Percentiles rank a stretch among this genome's conserved stretches.
These are phyloP conservation scores for Galium porrigens DNA, from an alignment of 305 asterid species.

Conservation along the genomic window DNA sequence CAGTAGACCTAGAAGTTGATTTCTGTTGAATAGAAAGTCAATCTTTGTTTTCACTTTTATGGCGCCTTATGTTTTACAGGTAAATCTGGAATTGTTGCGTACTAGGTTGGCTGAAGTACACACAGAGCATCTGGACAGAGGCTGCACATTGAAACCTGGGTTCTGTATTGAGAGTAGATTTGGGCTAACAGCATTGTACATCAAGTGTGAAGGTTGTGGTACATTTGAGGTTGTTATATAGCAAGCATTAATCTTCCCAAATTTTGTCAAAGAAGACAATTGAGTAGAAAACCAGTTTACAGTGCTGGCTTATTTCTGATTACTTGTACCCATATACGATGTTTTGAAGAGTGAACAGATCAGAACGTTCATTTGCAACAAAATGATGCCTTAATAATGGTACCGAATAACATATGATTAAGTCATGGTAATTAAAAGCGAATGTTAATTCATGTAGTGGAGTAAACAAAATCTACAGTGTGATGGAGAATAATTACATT, in stretches of 20 bases:
- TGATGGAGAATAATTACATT: neutral
- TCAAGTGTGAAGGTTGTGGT: slow-evolving; percentile 53
- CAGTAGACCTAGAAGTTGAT: neutral
- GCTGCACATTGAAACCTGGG: slow-evolving; percentile 61
- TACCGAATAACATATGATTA: neutral
- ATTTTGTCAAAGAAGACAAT: neutral
- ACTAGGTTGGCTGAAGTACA: slow-evolving; percentile 69
- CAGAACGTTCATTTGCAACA: neutral
- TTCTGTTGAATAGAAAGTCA: neutral
- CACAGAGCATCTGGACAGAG: slow-evolving; percentile 60
- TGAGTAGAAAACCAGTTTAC: too few species aligned
- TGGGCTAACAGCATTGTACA: slow-evolving; percentile 55
- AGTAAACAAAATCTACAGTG: neutral
- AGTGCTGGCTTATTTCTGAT: neutral
- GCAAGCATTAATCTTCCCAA: neutral
- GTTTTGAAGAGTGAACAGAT: too few species aligned
- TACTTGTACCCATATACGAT: neutral
- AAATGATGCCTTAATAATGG: neutral
- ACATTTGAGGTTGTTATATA: slow-evolving; percentile 59
- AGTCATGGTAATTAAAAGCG: too few species aligned
- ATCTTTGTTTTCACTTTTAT: too few species aligned
- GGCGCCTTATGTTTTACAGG: slow-evolving; percentile 22
- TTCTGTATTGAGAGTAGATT: slow-evolving; percentile 56
- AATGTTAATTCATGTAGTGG: neutral
- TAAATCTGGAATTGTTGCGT: slow-evolving; percentile 41